A percentile compares a stretch with the other conserved stretches of the same genome.
Conservation (phyloP, 371 early-diverging fungal species). For the Saksenaea oblongispora region DNA sequence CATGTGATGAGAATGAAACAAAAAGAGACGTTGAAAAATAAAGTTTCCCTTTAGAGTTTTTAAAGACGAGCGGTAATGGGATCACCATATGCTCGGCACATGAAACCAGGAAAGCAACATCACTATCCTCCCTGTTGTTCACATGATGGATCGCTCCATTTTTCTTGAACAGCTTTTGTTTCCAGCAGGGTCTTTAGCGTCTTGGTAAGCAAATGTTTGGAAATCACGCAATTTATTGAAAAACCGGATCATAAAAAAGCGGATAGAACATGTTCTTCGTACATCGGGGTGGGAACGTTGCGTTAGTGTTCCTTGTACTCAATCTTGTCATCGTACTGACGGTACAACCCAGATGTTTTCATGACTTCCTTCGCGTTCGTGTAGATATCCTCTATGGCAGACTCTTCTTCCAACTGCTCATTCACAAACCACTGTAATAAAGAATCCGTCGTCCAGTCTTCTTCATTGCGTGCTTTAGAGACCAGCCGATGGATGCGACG, state of each 20-base stretch:
- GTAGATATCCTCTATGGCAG: constrained; percentile 19
- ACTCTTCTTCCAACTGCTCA: constrained; percentile 25
- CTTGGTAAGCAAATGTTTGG: no score
- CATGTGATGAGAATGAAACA: not conserved
- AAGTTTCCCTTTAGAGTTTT: not conserved
- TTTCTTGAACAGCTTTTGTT: no score
- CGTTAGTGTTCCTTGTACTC: constrained; percentile 19
- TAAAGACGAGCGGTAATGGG: not conserved
- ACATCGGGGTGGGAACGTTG: no score
- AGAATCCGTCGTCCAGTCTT: constrained; percentile 20
- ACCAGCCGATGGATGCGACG: constrained; percentile 15
- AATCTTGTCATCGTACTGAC: constrained; percentile 21
- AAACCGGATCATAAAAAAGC: no score
- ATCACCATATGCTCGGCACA: not conserved
- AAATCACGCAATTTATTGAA: no score
- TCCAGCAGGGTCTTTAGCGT: no score
- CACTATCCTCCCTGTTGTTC: no score
- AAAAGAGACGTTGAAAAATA: not conserved
- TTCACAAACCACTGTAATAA: constrained; percentile 24
- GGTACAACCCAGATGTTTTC: constrained; percentile 18
- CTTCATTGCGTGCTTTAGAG: constrained; percentile 14
- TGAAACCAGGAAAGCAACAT: not conserved
- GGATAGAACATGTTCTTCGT: no score
- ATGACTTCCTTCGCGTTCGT: constrained; percentile 14
- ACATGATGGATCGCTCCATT: no score